phyloP scores from a whole-genome alignment of 23 red algal genomes.

The Gracilaria vermiculophylla region DNA sequence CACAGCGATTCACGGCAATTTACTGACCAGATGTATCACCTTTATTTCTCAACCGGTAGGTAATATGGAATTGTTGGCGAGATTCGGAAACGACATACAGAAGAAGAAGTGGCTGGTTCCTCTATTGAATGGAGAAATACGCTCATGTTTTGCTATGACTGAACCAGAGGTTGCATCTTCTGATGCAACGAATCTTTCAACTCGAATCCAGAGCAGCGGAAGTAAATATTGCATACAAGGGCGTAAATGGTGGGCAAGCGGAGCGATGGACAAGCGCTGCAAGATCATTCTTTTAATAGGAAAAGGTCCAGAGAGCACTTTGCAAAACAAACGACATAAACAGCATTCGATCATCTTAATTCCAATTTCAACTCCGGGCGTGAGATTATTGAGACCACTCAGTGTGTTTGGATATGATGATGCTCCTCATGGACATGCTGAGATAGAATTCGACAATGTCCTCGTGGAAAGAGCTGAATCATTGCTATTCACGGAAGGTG shows the following conservation, averaged over 20 bases:
- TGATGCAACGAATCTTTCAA: slow-evolving; percentile 84
- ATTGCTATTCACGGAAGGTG: slow-evolving; percentile 62
- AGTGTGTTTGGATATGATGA: slow-evolving; percentile 92
- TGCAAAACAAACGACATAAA: slow-evolving; percentile 18
- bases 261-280: slow-evolving; percentile 82
- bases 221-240: slow-evolving; percentile 59
- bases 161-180: slow-evolving; percentile 86
- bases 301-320: not conserved
- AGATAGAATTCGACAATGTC: slow-evolving; percentile 74
- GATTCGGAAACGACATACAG: slow-evolving; percentile 75
- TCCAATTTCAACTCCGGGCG: slow-evolving; percentile 77
- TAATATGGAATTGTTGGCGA: slow-evolving; percentile 88
- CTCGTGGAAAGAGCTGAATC: not conserved
- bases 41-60: not conserved
- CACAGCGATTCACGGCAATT: not conserved
- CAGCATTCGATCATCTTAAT: slow-evolving; percentile 80
- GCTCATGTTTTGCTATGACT: slow-evolving; percentile 95
- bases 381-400: slow-evolving; percentile 66
- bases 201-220: slow-evolving; percentile 24
- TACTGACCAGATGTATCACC: not conserved
- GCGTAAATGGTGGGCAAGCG: slow-evolving; percentile 93
- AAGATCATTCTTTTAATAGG: slow-evolving; percentile 76
- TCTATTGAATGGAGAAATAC: slow-evolving; percentile 77
- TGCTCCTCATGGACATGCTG: slow-evolving; percentile 92
- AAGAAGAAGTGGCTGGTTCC: slow-evolving; percentile 70